These are phyloP conservation scores for Cephalotrichum gorgonifer DNA, from an alignment of 2,329 filamentous ascomycete genomes.

Conservation along the genomic window DNA sequence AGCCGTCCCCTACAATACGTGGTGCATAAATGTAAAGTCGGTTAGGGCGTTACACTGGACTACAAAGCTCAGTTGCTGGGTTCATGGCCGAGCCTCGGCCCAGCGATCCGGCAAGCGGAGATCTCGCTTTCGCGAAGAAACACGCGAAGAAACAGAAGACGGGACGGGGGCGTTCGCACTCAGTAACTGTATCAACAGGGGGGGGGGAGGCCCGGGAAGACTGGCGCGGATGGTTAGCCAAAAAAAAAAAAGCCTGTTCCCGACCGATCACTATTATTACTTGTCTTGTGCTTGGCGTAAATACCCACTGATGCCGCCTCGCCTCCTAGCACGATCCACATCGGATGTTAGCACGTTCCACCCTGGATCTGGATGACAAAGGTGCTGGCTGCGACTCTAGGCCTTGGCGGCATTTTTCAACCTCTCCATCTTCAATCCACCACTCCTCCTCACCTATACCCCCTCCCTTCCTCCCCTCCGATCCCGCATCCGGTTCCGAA, in stretches of 20 bases:
- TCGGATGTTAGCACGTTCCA: not conserved
- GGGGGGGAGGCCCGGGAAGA: too few relatives aligned
- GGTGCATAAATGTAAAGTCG: too few relatives aligned
- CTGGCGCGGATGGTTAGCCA: too few relatives aligned
- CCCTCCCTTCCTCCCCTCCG: not conserved
- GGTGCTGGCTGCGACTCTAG: not conserved
- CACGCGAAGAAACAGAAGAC: too few relatives aligned
- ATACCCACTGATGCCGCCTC: not conserved
- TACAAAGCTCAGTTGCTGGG: too few relatives aligned
- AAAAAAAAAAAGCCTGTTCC: too few relatives aligned
- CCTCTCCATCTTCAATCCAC: not conserved
- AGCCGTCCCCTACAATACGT: too few relatives aligned
- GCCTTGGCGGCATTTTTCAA: slow-evolving; percentile 5
- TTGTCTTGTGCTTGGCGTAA: too few relatives aligned
- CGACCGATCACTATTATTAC: too few relatives aligned
- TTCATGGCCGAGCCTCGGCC: not conserved
- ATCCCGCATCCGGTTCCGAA: not conserved
- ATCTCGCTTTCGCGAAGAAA: not conserved
- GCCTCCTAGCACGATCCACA: not conserved
- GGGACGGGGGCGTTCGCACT: too few relatives aligned
- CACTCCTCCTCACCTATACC: not conserved
- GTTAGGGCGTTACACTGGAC: too few relatives aligned
- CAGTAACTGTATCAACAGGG: too few relatives aligned
- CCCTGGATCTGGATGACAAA: slow-evolving; percentile 3
- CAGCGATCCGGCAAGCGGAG: not conserved